Evolutionary conservation across 306 rosid genomes (phyloP), one percentile per base, ranked within the genome.

Genomic region (Malus sylvestris): DNA sequence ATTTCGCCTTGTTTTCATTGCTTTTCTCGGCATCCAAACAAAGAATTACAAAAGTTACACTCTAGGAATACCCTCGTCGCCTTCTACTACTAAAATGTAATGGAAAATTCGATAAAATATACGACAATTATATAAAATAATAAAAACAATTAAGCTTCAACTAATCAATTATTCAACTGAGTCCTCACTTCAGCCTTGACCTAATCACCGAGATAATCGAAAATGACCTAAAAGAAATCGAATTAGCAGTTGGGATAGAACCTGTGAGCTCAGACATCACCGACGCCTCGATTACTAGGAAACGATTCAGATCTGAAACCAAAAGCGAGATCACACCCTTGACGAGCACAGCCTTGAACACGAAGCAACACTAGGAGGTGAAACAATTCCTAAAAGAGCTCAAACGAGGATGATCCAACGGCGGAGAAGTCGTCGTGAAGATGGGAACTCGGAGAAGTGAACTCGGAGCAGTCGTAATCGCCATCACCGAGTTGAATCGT

Each of bases 251-350:
- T 33, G 83, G 63, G 71, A 73, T 5, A 32, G 82, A 79, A 83
- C 84, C 82, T 42, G 71, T 66, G 64, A 80, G 82, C 82, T 40
- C 73, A 86, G 89, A 80, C 97, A 90, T 92, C 86, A 77, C 83
- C 81, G 75, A 81, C 87, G 78, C 78, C 84, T 80, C 80, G 83
- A 82, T 80, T 51, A 76, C 82, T 68, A 5, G 35, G 27, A 30
- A 51, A 61, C 51, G 79, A 77, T 68, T 82, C 90, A 90, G 93
- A 92, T 89, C 96, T 88, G 68, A 78, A 87, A 84, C 57, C 85
- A 84, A 77, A 81, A 75, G 81, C 84, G 72, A 82, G 85, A 79
- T 70, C 85, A 78, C 81, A 9, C 44, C 60, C 22, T 42, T 60
- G 80, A 77, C 71, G 80, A 77, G 83, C 77, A 32, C 49, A 64